Evolutionary conservation across 2,329 filamentous ascomycete species (phyloP).

Genomic region (Claviceps sp.): DNA sequence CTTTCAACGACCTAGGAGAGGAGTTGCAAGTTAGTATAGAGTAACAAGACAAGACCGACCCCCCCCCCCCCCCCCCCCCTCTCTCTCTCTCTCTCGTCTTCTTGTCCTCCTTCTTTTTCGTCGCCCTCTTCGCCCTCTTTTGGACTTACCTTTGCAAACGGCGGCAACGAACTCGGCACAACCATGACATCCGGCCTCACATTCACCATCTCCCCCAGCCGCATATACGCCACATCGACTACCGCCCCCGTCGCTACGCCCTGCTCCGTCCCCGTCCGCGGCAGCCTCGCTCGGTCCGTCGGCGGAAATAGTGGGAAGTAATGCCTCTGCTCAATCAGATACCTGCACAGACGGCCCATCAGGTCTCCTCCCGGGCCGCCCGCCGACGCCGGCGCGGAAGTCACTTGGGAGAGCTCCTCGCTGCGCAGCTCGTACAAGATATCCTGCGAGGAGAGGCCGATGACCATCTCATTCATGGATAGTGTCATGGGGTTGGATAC

Average conservation of each 20-base stretch:
- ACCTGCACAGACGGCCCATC: constrained; percentile 57
- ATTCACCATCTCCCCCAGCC: constrained; percentile 81
- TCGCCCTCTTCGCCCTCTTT: not conserved
- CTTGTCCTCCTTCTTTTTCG: not conserved
- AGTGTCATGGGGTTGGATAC: constrained; percentile 87
- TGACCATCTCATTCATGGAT: constrained; percentile 71
- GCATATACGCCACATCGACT: constrained; percentile 72
- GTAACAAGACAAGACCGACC: not conserved
- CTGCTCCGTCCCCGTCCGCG: constrained; percentile 47
- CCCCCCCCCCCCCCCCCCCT: not conserved
- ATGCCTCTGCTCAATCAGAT: constrained; percentile 79
- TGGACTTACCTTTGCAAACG: constrained; percentile 67
- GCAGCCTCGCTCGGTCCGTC: constrained; percentile 51
- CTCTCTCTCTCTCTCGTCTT: not conserved
- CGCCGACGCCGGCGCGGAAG: not conserved
- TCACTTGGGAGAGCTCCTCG: constrained; percentile 42
- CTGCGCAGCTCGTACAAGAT: constrained; percentile 67
- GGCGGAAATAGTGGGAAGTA: constrained; percentile 86
- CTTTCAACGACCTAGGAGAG: constrained; percentile 66
- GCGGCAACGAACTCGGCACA: constrained; percentile 66
- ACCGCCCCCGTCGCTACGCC: constrained; percentile 57
- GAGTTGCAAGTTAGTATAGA: constrained; percentile 6
- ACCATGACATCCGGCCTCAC: constrained; percentile 76
- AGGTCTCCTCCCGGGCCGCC: constrained; percentile 31
- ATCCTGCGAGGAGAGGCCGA: constrained; percentile 76